These are phyloP conservation scores for Persicaria tinctoria DNA, from an alignment of 148 eudicot species.

Conservation along the genomic window DNA sequence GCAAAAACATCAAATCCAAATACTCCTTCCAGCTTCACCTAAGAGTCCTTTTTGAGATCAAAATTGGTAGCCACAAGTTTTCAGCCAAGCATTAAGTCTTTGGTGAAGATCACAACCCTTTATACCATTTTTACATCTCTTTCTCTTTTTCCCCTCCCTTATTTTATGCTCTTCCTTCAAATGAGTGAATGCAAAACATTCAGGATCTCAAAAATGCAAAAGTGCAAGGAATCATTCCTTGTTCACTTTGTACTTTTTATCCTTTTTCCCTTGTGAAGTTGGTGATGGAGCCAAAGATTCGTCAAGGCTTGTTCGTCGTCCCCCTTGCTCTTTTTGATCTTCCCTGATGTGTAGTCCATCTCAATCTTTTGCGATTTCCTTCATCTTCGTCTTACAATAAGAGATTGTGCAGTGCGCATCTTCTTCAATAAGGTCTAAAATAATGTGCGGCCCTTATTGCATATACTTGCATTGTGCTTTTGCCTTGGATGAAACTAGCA, in stretches of 20 bases:
- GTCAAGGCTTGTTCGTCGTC: background rate
- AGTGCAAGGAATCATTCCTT: slow-evolving; percentile 4
- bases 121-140: background rate
- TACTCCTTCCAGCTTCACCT: background rate
- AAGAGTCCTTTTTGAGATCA: background rate
- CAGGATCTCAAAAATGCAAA: background rate
- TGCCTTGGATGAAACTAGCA: too few species aligned
- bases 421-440: background rate
- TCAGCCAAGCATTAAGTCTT: background rate
- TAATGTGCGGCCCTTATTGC: background rate
- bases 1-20: background rate
- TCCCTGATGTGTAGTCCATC: background rate
- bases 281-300: background rate
- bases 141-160: background rate
- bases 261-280: background rate
- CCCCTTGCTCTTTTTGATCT: slow-evolving; percentile 5
- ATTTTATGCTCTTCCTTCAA: background rate
- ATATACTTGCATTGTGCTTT: background rate
- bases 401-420: background rate
- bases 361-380: slow-evolving; percentile 4
- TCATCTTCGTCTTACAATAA: background rate
- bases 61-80: slow-evolving; percentile 7
- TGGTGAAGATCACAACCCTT: background rate
- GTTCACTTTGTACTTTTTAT: background rate
- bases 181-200: background rate